Base-by-base conservation (phyloP, 345 rosid genomes). In the Populus nigra region DNA sequence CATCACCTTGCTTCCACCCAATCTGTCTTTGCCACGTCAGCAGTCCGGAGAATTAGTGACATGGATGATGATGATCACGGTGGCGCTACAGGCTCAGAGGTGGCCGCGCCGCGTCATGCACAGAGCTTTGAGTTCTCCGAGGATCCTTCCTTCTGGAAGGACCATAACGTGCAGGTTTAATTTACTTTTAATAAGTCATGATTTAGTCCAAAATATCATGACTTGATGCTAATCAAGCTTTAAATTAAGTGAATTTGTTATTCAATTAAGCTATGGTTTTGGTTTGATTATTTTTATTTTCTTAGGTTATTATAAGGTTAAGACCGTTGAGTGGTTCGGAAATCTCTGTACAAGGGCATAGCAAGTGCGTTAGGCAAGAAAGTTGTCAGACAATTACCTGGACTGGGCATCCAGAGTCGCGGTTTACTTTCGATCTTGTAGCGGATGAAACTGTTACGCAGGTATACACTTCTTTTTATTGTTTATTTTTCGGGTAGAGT, bases 71-170 rank as follows among this genome's bases (percentile, higher is more conserved):
- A 83, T 29, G 86, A 79, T 25, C 31, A 69, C 16, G 23, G 8
- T 59, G 49, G 55, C 23, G 82, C 76, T 49, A 20, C 69, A 47
- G 87, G 78, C 36, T 73, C 87, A 5, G n/a, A 45, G 62, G 66
- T 65, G 13, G 43, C 78, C 31, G 79, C 78, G 7, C 81, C 76
- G 71, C 78, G 85, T 57, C 83, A 88, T 47, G 23, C 68, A 49
- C 94, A 80, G 68, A 87, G 91, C 79, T 94, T 90, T 65, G 98
- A 94, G 79, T 81, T 94, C 77, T 70, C 68, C n/a, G 97, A 96
- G 69, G 98, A 92, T 84, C 97, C 98, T 2, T 89, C 97, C 12
- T 91, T 96, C 82, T 92, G 98, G 98, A 90, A 90, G 84, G 99
- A 96, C 49, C 97, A 87, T 78, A 96, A 96, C 73, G 98, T 96